Evolutionary conservation across 208 protist species (phyloP).

Genomic region (Leishmania tropica): DNA sequence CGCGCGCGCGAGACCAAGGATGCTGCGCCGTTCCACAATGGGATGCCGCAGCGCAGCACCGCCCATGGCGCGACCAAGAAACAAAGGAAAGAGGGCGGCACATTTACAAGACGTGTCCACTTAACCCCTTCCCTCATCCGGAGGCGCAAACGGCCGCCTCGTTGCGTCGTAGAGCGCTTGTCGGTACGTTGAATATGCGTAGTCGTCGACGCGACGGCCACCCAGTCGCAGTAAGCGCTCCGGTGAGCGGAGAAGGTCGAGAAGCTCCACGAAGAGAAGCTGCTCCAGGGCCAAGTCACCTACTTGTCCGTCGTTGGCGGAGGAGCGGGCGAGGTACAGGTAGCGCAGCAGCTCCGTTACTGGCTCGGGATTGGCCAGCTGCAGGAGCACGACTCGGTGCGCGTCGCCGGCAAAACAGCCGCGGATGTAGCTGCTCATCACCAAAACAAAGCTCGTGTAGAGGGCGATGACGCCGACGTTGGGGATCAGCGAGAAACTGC

Average conservation of each 20-base stretch:
- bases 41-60: slow-evolving; percentile 10
- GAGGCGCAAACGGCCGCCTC: slow-evolving; percentile 36
- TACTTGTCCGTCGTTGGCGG: slow-evolving; percentile 43
- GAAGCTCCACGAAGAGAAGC: slow-evolving; percentile 70
- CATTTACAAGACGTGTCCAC: neutral
- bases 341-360: slow-evolving; percentile 54
- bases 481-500: slow-evolving; percentile 51
- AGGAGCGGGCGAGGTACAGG: slow-evolving; percentile 60
- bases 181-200: slow-evolving; percentile 32
- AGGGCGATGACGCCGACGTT: slow-evolving; percentile 74
- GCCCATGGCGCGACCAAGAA: neutral
- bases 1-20: neutral
- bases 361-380: slow-evolving; percentile 62
- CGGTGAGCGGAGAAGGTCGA: slow-evolving; percentile 67
- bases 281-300: slow-evolving; percentile 64
- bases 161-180: slow-evolving; percentile 29
- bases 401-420: slow-evolving; percentile 52
- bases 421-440: slow-evolving; percentile 61
- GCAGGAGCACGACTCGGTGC: slow-evolving; percentile 46
- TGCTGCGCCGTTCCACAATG: neutral
- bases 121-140: neutral
- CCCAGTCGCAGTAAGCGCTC: slow-evolving; percentile 44
- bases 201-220: slow-evolving; percentile 61
- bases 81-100: slow-evolving; percentile 7
- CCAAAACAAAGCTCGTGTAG: slow-evolving; percentile 81